phyloP scores from a whole-genome alignment of 1,284 basidiomycete genomes.

The Mycena citricolor region DNA sequence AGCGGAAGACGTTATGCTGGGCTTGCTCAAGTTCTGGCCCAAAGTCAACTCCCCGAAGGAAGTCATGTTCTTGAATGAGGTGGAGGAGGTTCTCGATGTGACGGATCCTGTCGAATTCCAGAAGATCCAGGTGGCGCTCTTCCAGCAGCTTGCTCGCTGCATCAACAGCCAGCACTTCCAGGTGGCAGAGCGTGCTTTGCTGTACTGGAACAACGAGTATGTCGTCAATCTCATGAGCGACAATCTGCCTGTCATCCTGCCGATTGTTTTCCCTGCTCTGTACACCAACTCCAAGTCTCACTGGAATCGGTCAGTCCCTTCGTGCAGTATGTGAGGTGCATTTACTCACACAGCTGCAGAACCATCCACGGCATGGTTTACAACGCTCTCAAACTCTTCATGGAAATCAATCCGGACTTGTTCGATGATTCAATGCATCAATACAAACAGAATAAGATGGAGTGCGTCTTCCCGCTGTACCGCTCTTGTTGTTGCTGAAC shows the following conservation, averaged over 20 bases:
- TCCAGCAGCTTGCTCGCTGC: conserved; percentile 94
- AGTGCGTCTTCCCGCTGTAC: conserved; percentile 50
- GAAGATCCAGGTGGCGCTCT: conserved; percentile 93
- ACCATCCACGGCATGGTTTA: conserved; percentile 99
- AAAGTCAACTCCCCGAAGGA: conserved; percentile 99
- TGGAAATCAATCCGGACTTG: conserved; percentile 97
- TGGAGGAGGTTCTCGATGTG: conserved; percentile 98
- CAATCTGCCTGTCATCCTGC: conserved; percentile 86
- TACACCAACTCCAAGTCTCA: conserved; percentile 97
- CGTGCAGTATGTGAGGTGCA: neutral
- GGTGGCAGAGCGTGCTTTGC: conserved; percentile 89
- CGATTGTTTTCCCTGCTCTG: conserved; percentile 97
- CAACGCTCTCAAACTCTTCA: conserved; percentile 97
- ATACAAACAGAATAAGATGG: conserved; percentile 85
- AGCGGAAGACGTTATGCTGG: conserved; percentile 95
- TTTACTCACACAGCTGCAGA: conserved; percentile 41
- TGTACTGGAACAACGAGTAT: conserved; percentile 99
- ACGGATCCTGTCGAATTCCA: conserved; percentile 97
- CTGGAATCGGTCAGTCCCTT: conserved; percentile 86
- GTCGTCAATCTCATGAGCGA: conserved; percentile 99
- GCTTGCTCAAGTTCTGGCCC: conserved; percentile 96
- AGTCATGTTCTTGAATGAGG: conserved; percentile 99
- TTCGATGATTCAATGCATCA: conserved; percentile 95
- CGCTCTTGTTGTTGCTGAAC: conserved; percentile 2
- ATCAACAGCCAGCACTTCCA: conserved; percentile 99